phyloP scores from a whole-genome alignment of 2,329 filamentous ascomycete genomes.

The Chaetomium globosum region DNA sequence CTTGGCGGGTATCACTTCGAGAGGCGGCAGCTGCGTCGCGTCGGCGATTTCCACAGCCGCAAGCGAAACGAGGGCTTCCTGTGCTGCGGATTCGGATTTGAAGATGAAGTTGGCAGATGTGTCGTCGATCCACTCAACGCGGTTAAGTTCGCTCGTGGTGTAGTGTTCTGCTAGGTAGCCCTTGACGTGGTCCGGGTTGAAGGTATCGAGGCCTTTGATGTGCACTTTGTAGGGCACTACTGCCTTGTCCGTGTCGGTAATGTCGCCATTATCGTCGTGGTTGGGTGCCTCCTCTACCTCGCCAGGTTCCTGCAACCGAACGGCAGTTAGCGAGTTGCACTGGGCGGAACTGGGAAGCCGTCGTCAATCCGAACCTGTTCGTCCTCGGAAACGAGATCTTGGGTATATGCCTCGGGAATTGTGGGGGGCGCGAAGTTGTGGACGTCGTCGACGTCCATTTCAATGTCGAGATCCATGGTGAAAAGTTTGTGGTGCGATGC shows the following conservation, averaged over 20 bases:
- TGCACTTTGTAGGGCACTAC: slow-evolving; percentile 69
- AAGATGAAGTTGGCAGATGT: slow-evolving; percentile 86
- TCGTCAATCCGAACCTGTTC: slow-evolving; percentile 36
- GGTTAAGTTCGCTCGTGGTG: slow-evolving; percentile 55
- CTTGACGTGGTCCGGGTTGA: slow-evolving; percentile 80
- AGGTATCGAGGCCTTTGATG: slow-evolving; percentile 76
- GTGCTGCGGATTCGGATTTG: slow-evolving; percentile 54
- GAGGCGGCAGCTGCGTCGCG: slow-evolving; percentile 56
- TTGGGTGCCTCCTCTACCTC: slow-evolving; percentile 44
- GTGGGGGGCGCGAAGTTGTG: slow-evolving; percentile 37
- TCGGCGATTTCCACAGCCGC: slow-evolving; percentile 57
- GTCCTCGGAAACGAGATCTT: slow-evolving; percentile 37
- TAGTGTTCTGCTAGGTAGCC: slow-evolving; percentile 73
- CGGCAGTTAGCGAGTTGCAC: slow-evolving; percentile 22
- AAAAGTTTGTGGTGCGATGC: neutral
- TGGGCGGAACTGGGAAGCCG: neutral
- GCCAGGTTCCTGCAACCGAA: slow-evolving; percentile 44
- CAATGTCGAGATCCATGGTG: slow-evolving; percentile 69
- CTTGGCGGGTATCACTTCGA: slow-evolving; percentile 72
- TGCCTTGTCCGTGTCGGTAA: slow-evolving; percentile 38
- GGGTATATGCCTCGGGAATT: slow-evolving; percentile 36
- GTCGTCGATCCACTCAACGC: slow-evolving; percentile 95
- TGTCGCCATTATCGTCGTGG: slow-evolving; percentile 31
- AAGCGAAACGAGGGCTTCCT: slow-evolving; percentile 59
- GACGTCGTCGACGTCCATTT: slow-evolving; percentile 64